Evolutionary conservation across 345 rosid genomes (phyloP).

Genomic region (Lepidium sativum): DNA sequence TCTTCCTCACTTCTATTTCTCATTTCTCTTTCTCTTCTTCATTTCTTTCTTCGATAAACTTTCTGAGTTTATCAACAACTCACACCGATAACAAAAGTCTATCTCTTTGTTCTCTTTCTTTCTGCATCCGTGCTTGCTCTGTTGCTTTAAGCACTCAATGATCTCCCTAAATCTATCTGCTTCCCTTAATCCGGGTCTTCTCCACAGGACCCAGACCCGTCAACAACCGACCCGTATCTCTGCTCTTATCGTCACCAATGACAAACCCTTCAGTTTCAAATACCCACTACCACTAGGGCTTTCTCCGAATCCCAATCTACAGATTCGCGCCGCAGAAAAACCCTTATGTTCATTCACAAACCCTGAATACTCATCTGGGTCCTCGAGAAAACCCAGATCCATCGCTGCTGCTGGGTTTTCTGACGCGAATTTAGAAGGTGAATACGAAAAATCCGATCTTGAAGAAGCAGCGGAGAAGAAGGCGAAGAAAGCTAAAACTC

Average conservation of each 20-base stretch:
- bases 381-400: constrained; percentile 33
- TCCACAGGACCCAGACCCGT: constrained; percentile 24
- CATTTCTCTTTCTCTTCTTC: too few relatives aligned
- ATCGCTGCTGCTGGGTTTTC: constrained; percentile 32
- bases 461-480: constrained; percentile 2
- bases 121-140: background rate
- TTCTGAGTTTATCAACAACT: too few relatives aligned
- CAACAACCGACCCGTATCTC: constrained; percentile 17
- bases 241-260: constrained; percentile 25
- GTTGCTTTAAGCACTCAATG: constrained; percentile 27
- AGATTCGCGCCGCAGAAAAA: constrained; percentile 31
- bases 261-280: constrained; percentile 23
- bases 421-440: constrained; percentile 41
- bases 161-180: constrained; percentile 42
- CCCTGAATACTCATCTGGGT: constrained; percentile 15
- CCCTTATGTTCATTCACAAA: constrained; percentile 12
- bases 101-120: background rate
- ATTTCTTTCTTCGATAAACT: too few relatives aligned
- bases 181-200: constrained; percentile 33
- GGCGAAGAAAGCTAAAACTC: constrained; percentile 34
- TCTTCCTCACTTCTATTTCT: too few relatives aligned
- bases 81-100: too few relatives aligned
- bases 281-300: constrained; percentile 38
- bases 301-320: constrained; percentile 23
- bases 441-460: background rate